Evolutionary conservation across 1,139 yeast species (phyloP), one percentile per base, ranked within the genome.

Genomic region (Geotrichum siamense): DNA sequence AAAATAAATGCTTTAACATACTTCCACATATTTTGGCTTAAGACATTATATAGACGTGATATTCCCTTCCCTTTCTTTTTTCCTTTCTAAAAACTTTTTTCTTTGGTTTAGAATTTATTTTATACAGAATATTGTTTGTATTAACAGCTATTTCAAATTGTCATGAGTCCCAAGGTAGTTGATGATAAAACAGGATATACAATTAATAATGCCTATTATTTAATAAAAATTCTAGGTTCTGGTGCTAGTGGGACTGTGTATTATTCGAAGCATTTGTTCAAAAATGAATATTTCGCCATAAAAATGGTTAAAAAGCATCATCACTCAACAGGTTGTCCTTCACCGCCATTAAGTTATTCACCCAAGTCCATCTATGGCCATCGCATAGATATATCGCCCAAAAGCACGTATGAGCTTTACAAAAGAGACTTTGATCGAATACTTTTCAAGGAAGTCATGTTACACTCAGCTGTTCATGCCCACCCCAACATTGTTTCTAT

Each of bases 211-310:
- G 27, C 38, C 27, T 44, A 44, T 29, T 23, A 23, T 20, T 28
- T 44, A 15, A 32, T 33, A 13, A 41, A 38, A 44, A 77, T 79
- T 49, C 72, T 84, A n/a, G 96, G 96, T n/a, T 77, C 93, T 1
- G 96, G 96, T 32, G 87, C 94, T 16, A 86, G 82, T 57, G 96
- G 96, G 2, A 70, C 83, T 23, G 94, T 87, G 12, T 86, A 82
- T 63, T 69, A 76, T 15, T 89, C 86, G 4, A 66, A 71, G 52
- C 81, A 84, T 59, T 53, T 70, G 15, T 56, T 54, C 40, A 72
- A 79, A 0, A 71, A 73, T 30, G 60, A 68, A 43, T 62, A 68
- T 25, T 79, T 70, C 55, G 96, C 96, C 2, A 78, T 89, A 51
- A 87, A 87, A 62, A 78, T 81, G 48, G 71, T 85, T 3, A 69